phyloP scores from a whole-genome alignment of 352 stramenopile genomes.

The Phytophthora europaea region DNA sequence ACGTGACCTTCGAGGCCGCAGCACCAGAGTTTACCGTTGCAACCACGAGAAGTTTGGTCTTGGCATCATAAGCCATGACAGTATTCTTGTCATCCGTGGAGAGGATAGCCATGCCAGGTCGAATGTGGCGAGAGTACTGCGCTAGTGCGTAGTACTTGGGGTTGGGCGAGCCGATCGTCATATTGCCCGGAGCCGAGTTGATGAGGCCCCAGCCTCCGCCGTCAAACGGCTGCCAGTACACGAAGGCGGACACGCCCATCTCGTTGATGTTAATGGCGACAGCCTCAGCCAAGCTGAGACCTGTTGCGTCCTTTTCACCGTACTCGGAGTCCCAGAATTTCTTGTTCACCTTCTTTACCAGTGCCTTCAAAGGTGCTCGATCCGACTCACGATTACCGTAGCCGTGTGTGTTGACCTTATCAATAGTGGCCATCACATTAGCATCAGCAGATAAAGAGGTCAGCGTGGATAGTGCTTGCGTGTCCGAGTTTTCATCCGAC shows the following conservation, averaged over 20 bases:
- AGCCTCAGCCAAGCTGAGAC: constrained; percentile 53
- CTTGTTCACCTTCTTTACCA: constrained; percentile 40
- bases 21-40: constrained; percentile 48
- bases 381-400: constrained; percentile 51
- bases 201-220: constrained; percentile 55
- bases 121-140: constrained; percentile 65
- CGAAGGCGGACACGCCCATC: constrained; percentile 56
- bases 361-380: constrained; percentile 36
- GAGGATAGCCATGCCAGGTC: constrained; percentile 54
- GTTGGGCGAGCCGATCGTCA: constrained; percentile 45
- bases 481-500: constrained; percentile 58
- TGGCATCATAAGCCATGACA: constrained; percentile 46
- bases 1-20: constrained; percentile 33
- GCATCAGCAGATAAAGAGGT: constrained; percentile 21
- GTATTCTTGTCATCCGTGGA: constrained; percentile 43
- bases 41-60: constrained; percentile 21
- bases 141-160: constrained; percentile 55
- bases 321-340: constrained; percentile 66
- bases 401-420: constrained; percentile 61
- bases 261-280: constrained; percentile 63
- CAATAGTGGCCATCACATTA: constrained; percentile 32
- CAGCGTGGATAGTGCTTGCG: constrained; percentile 41
- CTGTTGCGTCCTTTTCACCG: constrained; percentile 50
- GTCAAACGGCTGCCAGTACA: constrained; percentile 65
- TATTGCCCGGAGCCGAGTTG: constrained; percentile 46